Conservation (phyloP, 129 eudicot genomes). For the Apium graveolens region DNA sequence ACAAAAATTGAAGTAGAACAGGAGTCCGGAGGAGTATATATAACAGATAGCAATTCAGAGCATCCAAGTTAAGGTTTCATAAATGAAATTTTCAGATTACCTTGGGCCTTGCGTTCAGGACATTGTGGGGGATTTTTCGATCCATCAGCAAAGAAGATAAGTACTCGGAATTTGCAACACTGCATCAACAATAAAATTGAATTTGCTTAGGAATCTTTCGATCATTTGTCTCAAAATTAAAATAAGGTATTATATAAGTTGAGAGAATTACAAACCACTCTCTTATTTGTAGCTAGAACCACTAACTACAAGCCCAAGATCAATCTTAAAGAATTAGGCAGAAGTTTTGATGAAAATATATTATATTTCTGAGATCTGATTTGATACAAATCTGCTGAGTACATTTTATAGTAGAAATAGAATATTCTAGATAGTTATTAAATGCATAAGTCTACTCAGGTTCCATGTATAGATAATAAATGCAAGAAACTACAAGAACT, state of each 20-base stretch:
- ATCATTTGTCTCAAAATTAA: not conserved
- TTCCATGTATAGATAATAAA: too few relatives aligned
- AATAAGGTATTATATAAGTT: not conserved
- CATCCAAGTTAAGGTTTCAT: slow-evolving; percentile 14
- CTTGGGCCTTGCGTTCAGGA: slow-evolving; percentile 98
- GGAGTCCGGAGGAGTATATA: not conserved
- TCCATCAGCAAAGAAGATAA: slow-evolving; percentile 64
- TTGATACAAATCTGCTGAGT: too few relatives aligned
- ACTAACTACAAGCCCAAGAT: too few relatives aligned
- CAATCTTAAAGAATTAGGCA: too few relatives aligned
- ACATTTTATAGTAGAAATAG: too few relatives aligned
- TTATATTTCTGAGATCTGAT: too few relatives aligned
- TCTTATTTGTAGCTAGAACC: too few relatives aligned
- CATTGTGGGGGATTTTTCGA: slow-evolving; percentile 77
- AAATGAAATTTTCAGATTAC: slow-evolving; percentile 25
- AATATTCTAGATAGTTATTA: too few relatives aligned
- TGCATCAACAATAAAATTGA: slow-evolving; percentile 33
- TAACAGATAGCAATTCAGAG: not conserved
- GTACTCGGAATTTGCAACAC: slow-evolving; percentile 96
- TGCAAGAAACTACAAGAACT: too few relatives aligned
- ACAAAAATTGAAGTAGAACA: slow-evolving; percentile 4
- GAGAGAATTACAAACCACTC: too few relatives aligned
- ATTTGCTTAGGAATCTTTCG: not conserved
- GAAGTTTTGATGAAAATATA: too few relatives aligned
- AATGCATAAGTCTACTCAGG: too few relatives aligned